These are phyloP conservation scores for Oropetium thomaeum DNA, from an alignment of 176 grass and related monocot genomes.

Conservation along the genomic window DNA sequence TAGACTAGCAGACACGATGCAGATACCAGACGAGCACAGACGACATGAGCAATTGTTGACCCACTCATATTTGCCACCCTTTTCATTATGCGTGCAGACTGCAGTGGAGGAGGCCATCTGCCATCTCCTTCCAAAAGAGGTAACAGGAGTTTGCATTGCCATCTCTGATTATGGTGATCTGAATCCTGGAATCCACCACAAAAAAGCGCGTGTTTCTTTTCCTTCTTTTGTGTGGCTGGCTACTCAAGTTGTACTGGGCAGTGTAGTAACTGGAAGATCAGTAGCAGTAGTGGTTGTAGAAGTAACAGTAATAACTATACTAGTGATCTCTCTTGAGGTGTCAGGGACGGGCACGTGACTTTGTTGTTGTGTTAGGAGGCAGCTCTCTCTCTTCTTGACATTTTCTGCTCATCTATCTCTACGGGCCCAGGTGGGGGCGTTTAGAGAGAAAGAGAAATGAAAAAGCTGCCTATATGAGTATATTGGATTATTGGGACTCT, in stretches of 20 bases:
- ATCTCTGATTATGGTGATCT: not conserved
- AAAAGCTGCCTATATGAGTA: not conserved
- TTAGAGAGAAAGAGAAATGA: not conserved
- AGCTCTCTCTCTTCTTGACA: not conserved
- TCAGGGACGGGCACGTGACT: conserved; percentile 34
- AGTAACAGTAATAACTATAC: conserved; percentile 5
- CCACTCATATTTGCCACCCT: not conserved
- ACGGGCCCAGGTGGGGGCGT: not conserved
- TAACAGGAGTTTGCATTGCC: not conserved
- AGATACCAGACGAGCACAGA: not conserved
- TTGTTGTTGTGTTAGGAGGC: conserved; percentile 23
- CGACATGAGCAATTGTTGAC: not conserved
- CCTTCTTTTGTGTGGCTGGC: not conserved
- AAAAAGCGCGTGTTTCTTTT: not conserved
- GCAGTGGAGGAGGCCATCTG: not conserved
- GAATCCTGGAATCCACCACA: conserved; percentile 4
- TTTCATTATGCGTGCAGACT: not conserved
- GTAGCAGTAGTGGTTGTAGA: not conserved
- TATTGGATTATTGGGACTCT: conserved; percentile 18
- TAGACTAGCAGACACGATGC: not conserved
- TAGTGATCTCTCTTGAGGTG: conserved; percentile 14
- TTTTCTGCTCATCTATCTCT: not conserved
- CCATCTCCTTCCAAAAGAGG: conserved; percentile 23
- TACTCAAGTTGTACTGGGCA: not conserved
- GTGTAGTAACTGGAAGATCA: not conserved